phyloP scores from a whole-genome alignment of 1,284 basidiomycete genomes.

The Volvariella volvacea region DNA sequence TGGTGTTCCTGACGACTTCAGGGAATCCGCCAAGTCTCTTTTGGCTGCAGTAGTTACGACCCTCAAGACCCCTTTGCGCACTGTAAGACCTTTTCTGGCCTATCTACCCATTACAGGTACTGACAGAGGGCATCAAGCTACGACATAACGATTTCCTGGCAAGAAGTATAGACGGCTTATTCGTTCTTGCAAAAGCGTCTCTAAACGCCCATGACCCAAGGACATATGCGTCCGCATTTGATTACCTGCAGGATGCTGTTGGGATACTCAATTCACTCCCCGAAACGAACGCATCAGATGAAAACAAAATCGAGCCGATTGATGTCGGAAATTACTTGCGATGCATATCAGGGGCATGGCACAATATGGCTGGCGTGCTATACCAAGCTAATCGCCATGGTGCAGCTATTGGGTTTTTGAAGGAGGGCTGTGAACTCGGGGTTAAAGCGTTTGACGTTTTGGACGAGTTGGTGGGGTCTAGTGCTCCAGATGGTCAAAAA shows the following conservation, averaged over 20 bases:
- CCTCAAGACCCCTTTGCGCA: slow-evolving; percentile 18
- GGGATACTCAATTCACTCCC: slow-evolving; percentile 22
- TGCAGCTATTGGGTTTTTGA: slow-evolving; percentile 58
- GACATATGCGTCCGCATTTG: slow-evolving; percentile 43
- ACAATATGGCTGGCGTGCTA: slow-evolving; percentile 56
- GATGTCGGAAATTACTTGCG: slow-evolving; percentile 50
- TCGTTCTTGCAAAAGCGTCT: slow-evolving; percentile 46
- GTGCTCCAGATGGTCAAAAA: slow-evolving; percentile 7
- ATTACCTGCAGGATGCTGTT: slow-evolving; percentile 39
- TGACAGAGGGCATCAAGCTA: slow-evolving; percentile 15
- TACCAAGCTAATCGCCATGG: slow-evolving; percentile 57
- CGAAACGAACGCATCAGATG: slow-evolving; percentile 16
- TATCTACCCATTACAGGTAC: neutral
- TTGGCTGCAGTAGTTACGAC: slow-evolving; percentile 23
- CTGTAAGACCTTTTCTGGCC: slow-evolving; percentile 16
- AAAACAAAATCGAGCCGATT: slow-evolving; percentile 12
- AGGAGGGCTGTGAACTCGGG: slow-evolving; percentile 51
- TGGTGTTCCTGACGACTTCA: slow-evolving; percentile 2
- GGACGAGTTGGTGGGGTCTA: slow-evolving; percentile 6
- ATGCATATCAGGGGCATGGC: slow-evolving; percentile 61
- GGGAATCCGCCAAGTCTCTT: slow-evolving; percentile 15
- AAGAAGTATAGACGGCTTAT: slow-evolving; percentile 52
- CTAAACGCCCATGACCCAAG: slow-evolving; percentile 39
- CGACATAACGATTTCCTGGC: slow-evolving; percentile 33
- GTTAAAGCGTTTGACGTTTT: slow-evolving; percentile 30